Base-by-base conservation (phyloP, 345 rosid species). In the Populus alba region DNA sequence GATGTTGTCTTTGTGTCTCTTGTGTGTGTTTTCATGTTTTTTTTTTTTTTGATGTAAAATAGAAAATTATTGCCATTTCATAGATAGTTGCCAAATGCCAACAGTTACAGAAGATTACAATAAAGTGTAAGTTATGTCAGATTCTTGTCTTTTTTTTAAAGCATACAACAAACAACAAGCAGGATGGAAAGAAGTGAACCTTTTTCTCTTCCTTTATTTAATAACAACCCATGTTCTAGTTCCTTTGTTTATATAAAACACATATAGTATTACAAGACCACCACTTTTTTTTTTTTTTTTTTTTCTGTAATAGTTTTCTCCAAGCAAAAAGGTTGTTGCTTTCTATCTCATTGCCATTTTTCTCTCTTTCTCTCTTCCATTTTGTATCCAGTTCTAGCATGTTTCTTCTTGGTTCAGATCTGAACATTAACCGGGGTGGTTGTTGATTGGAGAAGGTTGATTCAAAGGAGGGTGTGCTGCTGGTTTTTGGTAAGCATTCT, bases 141-240 rank as follows among this genome's bases (percentile, higher is more conserved):
- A 72, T 74, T 72, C 77, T 78, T 72, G 81, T 79, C 68, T 70
- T 41, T 65, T 74, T 47, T 25, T 7, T 55, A 22, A 38, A 77
- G 66, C 35, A 33, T 62, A 67, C 59, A 67, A 49, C 66, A 29
- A 37, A 71, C 31, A 17, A 25, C 18, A 20, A 29, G 47, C 1
- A 49, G 72, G 71, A 57, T 80, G 79, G 66, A 67, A 37, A 78
- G 74, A 73, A 55, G 78, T 41, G 68, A 17, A 39, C 57, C 17
- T 39, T 62, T 33, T 25, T 13, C 37, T 12, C 17, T 4, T 16
- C 25, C 37, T 33, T 62, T 27, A n/a, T 35, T n/a, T 38, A 87
- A 27, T 84, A 69, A 85, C 89, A 84, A 49, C 86, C 90, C 91
- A 87, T 89, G 89, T 88, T 90, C 88, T 72, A 11, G 59, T 76